Base-by-base conservation (phyloP, 2,329 filamentous ascomycete genomes). In the Pseudopyricularia cyperi region DNA sequence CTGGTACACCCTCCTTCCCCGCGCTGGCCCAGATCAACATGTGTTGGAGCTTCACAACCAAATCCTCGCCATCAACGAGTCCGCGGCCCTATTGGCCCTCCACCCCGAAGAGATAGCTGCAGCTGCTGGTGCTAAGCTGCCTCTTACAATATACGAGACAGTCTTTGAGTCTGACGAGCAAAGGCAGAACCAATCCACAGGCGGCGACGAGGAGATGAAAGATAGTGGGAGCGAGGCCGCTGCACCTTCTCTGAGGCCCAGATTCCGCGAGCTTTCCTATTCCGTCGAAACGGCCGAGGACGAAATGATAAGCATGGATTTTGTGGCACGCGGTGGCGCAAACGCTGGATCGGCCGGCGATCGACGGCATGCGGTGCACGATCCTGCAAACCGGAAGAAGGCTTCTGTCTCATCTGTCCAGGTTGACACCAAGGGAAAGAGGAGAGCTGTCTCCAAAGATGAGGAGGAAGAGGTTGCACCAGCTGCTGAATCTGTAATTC, bases 291-390 rank as follows among this genome's bases (percentile, higher is more conserved):
- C 90, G 0, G 89, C 88, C 9, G 90, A 97, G 66, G 90, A 90
- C 1, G 93, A 98, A 67, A 96, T 96, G 89, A 97, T 98, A 58
- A 87, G 87, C 59, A 87, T 98, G 61, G 89, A 96, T 66, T 95
- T 90, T 58, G 85, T 98, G 19, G 90, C 91, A 1, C 83, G 84
- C 51, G 88, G 87, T 37, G 87, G 86, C 47, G 87, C 87, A 48
- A 91, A 87, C 61, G 90, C 89, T 24, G 37, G 37, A 42, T 82
- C 85, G 11, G 80, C 80, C 32, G 80, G 17, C 50, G 58, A 61
- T 51, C n/a, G n/a, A n/a, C n/a, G n/a, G 56, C 55, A 4, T 59
- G 58, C 42, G 37, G 17, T 42, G 19, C 17, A 42, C 63, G 65
- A 30, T 28, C 17, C 47, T 52, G 60, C 63, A 50, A 65, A 57